Conservation (phyloP, 495 filamentous ascomycete species). For the Acidiella bohemica region DNA sequence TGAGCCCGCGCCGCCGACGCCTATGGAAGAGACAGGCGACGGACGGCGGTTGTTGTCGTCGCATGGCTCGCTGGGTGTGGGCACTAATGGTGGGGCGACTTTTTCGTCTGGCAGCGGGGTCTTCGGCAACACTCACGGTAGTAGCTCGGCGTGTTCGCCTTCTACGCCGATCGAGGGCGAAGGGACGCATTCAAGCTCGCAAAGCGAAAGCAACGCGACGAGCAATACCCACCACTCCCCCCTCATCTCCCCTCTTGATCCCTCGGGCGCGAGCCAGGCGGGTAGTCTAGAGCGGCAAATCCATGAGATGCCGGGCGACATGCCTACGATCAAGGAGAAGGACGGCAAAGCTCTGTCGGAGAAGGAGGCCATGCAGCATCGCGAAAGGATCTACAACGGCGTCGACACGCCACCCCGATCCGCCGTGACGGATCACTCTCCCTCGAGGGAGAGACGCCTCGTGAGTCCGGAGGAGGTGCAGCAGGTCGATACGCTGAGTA, state of each 20-base stretch:
- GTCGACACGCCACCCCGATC: conserved; percentile 19
- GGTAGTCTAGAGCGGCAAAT: conserved; percentile 25
- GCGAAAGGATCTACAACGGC: conserved; percentile 28
- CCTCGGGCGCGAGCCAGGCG: conserved; percentile 16
- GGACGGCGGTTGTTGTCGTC: conserved; percentile 1
- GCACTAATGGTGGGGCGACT: background rate
- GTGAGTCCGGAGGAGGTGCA: conserved; percentile 11
- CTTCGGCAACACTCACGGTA: conserved; percentile 2
- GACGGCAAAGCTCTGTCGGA: conserved; percentile 25
- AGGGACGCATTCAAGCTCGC: conserved; percentile 13
- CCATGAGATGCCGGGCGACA: conserved; percentile 30
- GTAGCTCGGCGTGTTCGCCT: conserved; percentile 7
- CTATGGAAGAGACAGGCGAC: background rate
- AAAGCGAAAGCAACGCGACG: conserved; percentile 7
- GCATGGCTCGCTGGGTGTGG: background rate
- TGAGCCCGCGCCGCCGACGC: background rate
- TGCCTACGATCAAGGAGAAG: conserved; percentile 24
- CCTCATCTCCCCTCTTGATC: conserved; percentile 13
- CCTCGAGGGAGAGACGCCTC: background rate
- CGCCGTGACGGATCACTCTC: background rate
- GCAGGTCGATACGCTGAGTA: background rate
- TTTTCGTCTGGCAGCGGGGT: background rate
- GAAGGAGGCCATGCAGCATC: conserved; percentile 27
- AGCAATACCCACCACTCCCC: conserved; percentile 1
- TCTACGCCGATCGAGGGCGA: conserved; percentile 8